Conservation (phyloP, 495 filamentous ascomycete species). For the Penicillium mononematosum region DNA sequence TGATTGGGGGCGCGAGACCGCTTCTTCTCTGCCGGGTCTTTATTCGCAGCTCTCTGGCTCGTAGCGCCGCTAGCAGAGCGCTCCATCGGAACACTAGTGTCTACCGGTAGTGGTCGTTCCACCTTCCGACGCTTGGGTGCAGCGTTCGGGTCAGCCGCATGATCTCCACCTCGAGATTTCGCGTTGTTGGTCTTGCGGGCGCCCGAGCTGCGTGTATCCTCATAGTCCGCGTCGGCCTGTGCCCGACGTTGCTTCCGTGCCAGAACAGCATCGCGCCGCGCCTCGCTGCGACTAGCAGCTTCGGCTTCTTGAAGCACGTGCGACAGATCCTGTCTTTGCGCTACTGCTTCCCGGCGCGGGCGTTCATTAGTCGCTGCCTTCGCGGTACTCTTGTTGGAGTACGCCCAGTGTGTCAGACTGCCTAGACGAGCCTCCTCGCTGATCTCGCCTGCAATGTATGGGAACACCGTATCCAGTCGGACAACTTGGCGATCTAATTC, state of each 20-base stretch:
- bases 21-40: conserved; percentile 69
- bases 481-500: conserved; percentile 80
- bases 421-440: conserved; percentile 92
- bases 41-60: conserved; percentile 46
- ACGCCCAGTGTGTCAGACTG: conserved; percentile 92
- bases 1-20: conserved; percentile 62
- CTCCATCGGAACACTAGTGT: conserved; percentile 61
- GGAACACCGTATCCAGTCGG: conserved; percentile 79
- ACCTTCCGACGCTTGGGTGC: conserved; percentile 73
- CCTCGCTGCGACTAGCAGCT: conserved; percentile 73
- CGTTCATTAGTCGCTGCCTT: conserved; percentile 66
- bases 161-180: conserved; percentile 61
- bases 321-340: conserved; percentile 55
- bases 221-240: conserved; percentile 72
- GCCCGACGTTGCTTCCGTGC: conserved; percentile 69
- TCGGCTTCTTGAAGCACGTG: conserved; percentile 72
- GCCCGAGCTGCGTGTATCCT: conserved; percentile 56
- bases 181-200: conserved; percentile 56
- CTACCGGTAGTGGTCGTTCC: conserved; percentile 55
- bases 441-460: conserved; percentile 81
- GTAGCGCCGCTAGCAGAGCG: conserved; percentile 63
- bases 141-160: conserved; percentile 39
- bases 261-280: conserved; percentile 72
- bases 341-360: conserved; percentile 72
- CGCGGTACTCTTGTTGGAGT: conserved; percentile 72